A percentile compares a stretch with the other conserved stretches of the same genome.
phyloP scores from a whole-genome alignment of 1,139 yeast genomes.

The Debaryomyces udenii region DNA sequence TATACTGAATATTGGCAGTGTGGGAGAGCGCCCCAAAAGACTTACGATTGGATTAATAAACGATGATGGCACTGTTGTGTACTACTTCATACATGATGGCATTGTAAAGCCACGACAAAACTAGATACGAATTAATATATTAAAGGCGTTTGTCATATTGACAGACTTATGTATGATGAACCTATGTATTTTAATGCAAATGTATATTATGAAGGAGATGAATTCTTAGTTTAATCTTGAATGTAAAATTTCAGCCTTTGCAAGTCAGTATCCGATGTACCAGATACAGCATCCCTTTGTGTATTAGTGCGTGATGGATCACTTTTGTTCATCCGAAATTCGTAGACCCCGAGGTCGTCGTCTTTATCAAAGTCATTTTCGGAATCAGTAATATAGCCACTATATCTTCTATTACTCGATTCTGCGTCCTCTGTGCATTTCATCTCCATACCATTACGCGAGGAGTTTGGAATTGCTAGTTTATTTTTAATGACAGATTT shows the following conservation, averaged over 20 bases:
- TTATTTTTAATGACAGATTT: conserved; percentile 15
- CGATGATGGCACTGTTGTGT: conserved; percentile 68
- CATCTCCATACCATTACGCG: conserved; percentile 4
- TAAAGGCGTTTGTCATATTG: not conserved
- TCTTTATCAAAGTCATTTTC: conserved; percentile 17
- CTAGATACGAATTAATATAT: conserved; percentile 19
- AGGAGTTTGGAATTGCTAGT: conserved; percentile 8
- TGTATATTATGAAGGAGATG: not conserved
- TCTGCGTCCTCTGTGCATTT: conserved; percentile 8
- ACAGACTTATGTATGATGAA: no score
- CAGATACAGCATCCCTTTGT: not conserved
- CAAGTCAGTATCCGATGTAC: not conserved
- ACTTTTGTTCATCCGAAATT: not conserved
- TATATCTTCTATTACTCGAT: conserved; percentile 14
- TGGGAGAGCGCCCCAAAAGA: conserved; percentile 33
- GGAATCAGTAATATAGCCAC: conserved; percentile 24
- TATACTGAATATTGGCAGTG: conserved; percentile 16
- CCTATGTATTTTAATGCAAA: not conserved
- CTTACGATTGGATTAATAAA: conserved; percentile 60
- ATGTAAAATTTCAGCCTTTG: not conserved
- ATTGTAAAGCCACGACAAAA: conserved; percentile 61
- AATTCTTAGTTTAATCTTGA: not conserved
- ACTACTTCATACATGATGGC: conserved; percentile 66
- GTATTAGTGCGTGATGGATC: not conserved
- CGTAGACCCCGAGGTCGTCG: not conserved